Evolutionary conservation across 177 flowering plant genomes (phyloP).

Genomic region (Vitis hybrid): DNA sequence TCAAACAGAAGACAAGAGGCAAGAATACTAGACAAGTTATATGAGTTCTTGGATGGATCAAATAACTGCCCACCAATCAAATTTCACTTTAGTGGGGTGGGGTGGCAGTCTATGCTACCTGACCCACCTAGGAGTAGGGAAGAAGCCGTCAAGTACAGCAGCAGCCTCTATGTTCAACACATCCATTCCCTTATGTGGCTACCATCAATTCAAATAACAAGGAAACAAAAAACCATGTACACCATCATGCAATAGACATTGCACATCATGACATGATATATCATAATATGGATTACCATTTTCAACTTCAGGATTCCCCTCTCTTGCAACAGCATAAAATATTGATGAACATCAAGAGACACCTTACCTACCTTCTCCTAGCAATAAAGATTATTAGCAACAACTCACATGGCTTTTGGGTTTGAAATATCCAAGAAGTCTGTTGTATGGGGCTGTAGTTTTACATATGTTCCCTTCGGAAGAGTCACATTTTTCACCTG

Average conservation of each 20-base stretch:
- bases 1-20: too few relatives aligned
- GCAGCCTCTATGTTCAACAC: too few relatives aligned
- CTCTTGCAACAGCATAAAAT: background rate
- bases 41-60: background rate
- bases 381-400: background rate
- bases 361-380: background rate
- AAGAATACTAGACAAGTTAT: background rate
- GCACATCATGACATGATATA: background rate
- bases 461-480: conserved; percentile 93
- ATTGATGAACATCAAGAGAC: background rate
- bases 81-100: background rate
- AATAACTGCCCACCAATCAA: background rate
- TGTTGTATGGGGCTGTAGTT: conserved; percentile 93
- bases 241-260: background rate
- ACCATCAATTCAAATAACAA: too few relatives aligned
- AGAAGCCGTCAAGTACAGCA: too few relatives aligned
- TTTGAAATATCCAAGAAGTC: conserved; percentile 97
- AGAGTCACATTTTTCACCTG: conserved; percentile 87
- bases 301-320: background rate
- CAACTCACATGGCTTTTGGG: conserved; percentile 93
- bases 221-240: background rate
- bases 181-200: too few relatives aligned
- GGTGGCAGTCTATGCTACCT: too few relatives aligned
- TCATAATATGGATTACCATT: background rate
- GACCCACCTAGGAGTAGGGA: too few relatives aligned